A percentile compares a stretch with the other conserved stretches of the same genome.
These are phyloP conservation scores for Pseudogymnoascus destructans DNA, from an alignment of 2,329 filamentous ascomycete genomes.

Conservation along the genomic window DNA sequence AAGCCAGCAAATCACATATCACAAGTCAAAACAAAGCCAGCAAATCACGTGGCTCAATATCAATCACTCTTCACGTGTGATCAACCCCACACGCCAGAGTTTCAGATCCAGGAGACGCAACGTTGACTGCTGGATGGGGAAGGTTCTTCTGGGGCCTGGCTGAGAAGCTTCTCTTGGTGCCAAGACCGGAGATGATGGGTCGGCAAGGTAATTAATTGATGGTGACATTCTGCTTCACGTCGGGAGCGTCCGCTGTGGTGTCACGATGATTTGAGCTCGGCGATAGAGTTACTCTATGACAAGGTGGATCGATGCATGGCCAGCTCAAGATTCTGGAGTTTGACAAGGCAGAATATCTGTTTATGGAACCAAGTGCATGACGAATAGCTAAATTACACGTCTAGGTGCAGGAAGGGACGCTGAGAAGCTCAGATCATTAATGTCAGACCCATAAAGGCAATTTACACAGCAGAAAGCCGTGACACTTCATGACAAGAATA, in stretches of 20 bases:
- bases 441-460: not conserved
- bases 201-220: not conserved
- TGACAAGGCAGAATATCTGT: not conserved
- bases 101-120: not conserved
- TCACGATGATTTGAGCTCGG: not conserved
- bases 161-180: constrained; percentile 1
- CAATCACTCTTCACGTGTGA: not conserved
- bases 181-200: not conserved
- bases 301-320: not conserved
- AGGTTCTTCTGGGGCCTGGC: not conserved
- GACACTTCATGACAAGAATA: constrained; percentile 5
- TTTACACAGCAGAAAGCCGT: constrained; percentile 1
- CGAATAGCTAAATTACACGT: constrained; percentile 7
- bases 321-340: not conserved
- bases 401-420: not conserved
- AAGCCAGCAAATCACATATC: not conserved
- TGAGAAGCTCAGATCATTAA: constrained; percentile 1
- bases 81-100: not conserved
- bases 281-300: not conserved
- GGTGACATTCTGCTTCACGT: not conserved
- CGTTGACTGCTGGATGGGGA: not conserved
- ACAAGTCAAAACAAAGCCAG: not conserved
- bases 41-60: not conserved
- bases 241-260: not conserved
- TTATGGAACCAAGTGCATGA: not conserved